A percentile compares a stretch with the other conserved stretches of the same genome.
Evolutionary conservation across 2,329 filamentous ascomycete genomes (phyloP).

Genomic region (Fusarium ramigenum): DNA sequence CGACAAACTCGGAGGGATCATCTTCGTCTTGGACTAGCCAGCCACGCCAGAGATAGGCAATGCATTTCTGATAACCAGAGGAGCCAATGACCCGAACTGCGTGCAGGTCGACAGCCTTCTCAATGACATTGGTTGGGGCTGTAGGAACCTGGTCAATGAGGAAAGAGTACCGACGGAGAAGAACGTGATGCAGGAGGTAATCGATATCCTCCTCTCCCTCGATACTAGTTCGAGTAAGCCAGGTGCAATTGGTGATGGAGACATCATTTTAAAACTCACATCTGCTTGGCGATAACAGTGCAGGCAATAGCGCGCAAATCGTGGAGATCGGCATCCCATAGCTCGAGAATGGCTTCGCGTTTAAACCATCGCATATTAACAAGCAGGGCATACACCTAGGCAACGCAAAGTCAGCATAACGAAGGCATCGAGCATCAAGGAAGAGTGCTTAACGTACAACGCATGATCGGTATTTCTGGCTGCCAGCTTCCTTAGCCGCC

Average conservation of each 20-base stretch:
- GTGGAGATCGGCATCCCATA: conserved; percentile 93
- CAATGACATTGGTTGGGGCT: conserved; percentile 84
- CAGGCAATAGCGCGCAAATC: conserved; percentile 81
- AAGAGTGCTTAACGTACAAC: conserved; percentile 59
- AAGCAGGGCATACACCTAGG: conserved; percentile 76
- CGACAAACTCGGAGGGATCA: conserved; percentile 87
- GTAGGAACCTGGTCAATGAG: conserved; percentile 77
- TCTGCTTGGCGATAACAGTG: conserved; percentile 88
- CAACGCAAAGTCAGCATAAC: background rate
- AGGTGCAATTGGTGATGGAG: background rate
- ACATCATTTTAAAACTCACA: conserved; percentile 52
- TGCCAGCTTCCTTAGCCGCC: conserved; percentile 84
- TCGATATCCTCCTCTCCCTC: conserved; percentile 82
- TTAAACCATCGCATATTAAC: conserved; percentile 79
- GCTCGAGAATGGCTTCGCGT: conserved; percentile 79
- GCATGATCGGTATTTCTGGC: conserved; percentile 76
- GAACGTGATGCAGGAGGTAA: conserved; percentile 81
- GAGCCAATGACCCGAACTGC: conserved; percentile 88
- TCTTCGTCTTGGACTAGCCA: conserved; percentile 97
- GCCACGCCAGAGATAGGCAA: conserved; percentile 90
- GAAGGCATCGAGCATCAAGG: background rate
- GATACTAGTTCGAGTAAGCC: conserved; percentile 65
- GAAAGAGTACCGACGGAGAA: conserved; percentile 90
- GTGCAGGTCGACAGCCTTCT: conserved; percentile 93
- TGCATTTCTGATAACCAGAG: conserved; percentile 95